Evolutionary conservation across 768 basidiomycete genomes (phyloP), one percentile per base, ranked within the genome.

Genomic region (Cytidiella melzeri): DNA sequence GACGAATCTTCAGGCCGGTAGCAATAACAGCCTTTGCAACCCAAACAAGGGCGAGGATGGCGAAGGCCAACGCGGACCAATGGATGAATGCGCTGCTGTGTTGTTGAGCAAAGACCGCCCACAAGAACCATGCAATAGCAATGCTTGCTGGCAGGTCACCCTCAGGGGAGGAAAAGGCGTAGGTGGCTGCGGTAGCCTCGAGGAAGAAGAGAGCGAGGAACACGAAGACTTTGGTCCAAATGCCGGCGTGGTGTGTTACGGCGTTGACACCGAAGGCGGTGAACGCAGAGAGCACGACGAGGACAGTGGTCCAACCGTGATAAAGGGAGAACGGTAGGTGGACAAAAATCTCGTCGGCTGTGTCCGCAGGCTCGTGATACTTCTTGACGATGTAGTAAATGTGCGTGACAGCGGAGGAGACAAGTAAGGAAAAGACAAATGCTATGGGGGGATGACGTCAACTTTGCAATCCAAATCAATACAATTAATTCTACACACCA

Each of bases 241-340:
- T 69, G 36, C 92, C 91, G 3, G 90, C 83, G 26, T 63, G 68
- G 49, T 86, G 71, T 51, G 63, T 66, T 51, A 73, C 61, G 0
- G 87, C 82, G 63, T 94, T 76, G 52, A 83, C 80, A 55, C 95
- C 94, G 58, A 94, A 94, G 0, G 92, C 92, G 56, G 92, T 84
- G 60, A 94, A 94, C 2, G 76, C 87, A 37, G 87, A 84, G 55
- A 93, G 67, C 59, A 93, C 65, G 50, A 92, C 81, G 45, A 90
- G 79, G 51, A 92, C 81, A 47, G 89, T 90, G 10, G 84, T 87
- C 88, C 89, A 92, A 30, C 92, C 94, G 61, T 96, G 92, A 69
- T 87, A 96, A 42, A 97, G 81, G 2, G 89, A 93, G 79, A 98
- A 97, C 2, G 96, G 96, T 15, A 96, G 82, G 66, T 97, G 93